Conservation (phyloP, 1,139 yeast species). For the Casaregolazyma suthepensis region DNA sequence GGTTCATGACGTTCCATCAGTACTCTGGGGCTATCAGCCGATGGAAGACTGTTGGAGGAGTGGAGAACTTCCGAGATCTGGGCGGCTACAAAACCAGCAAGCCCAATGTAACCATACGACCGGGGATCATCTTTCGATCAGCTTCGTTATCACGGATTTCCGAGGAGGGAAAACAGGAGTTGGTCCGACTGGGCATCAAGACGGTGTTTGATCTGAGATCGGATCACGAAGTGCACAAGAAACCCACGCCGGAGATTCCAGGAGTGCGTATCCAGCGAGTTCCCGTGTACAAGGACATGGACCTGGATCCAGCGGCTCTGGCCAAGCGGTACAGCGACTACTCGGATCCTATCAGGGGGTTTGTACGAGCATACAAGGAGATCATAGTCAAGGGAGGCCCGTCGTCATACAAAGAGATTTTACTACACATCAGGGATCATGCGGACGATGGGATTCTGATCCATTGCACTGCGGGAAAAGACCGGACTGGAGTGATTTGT, state of each 20-base stretch:
- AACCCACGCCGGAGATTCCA: slow-evolving; percentile 23
- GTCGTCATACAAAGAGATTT: slow-evolving; percentile 18
- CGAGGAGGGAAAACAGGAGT: slow-evolving; percentile 39
- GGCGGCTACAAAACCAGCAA: slow-evolving; percentile 57
- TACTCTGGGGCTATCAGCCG: slow-evolving; percentile 42
- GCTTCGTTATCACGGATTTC: slow-evolving; percentile 52
- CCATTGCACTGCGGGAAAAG: slow-evolving; percentile 87
- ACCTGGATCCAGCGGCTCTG: slow-evolving; percentile 61
- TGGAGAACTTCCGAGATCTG: slow-evolving; percentile 67
- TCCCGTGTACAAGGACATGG: slow-evolving; percentile 54
- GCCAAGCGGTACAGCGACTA: slow-evolving; percentile 53
- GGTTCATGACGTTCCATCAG: slow-evolving; percentile 43
- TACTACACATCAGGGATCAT: slow-evolving; percentile 42
- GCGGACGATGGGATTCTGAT: slow-evolving; percentile 49
- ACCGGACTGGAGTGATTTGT: slow-evolving; percentile 71
- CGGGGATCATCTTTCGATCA: slow-evolving; percentile 54
- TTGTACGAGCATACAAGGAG: slow-evolving; percentile 56
- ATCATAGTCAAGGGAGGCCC: slow-evolving; percentile 46
- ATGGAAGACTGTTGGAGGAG: slow-evolving; percentile 62
- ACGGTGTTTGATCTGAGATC: slow-evolving; percentile 69
- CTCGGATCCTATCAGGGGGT: slow-evolving; percentile 58
- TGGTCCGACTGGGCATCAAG: slow-evolving; percentile 42
- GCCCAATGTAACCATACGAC: slow-evolving; percentile 37
- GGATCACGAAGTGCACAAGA: slow-evolving; percentile 46
- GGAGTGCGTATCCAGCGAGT: slow-evolving; percentile 49